These are phyloP conservation scores for Hyaloscypha finlandica DNA, from an alignment of 495 filamentous ascomycete species.

Conservation along the genomic window DNA sequence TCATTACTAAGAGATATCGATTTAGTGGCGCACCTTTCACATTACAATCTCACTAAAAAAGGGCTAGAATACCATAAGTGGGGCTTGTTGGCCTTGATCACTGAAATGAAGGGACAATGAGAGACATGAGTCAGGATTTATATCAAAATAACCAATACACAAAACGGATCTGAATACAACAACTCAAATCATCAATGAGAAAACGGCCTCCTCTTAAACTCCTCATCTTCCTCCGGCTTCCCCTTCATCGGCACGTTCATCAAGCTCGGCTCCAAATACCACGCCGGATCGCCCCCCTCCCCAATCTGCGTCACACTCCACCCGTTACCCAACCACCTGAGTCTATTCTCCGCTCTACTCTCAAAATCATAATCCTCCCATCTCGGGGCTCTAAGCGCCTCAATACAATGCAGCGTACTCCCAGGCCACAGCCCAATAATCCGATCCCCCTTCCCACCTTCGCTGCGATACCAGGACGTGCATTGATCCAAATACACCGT, in stretches of 20 bases:
- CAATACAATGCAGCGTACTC: slow-evolving; percentile 57
- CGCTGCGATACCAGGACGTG: slow-evolving; percentile 63
- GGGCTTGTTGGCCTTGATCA: too few species aligned
- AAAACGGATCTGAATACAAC: background rate
- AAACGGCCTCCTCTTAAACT: slow-evolving; percentile 46
- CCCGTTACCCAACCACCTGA: slow-evolving; percentile 55
- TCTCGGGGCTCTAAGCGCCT: slow-evolving; percentile 58
- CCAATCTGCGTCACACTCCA: slow-evolving; percentile 45
- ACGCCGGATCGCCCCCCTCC: slow-evolving; percentile 45
- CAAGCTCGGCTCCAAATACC: slow-evolving; percentile 50
- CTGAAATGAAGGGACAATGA: too few species aligned
- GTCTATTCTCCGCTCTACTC: slow-evolving; percentile 32
- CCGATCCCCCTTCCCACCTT: slow-evolving; percentile 56
- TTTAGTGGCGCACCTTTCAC: too few species aligned
- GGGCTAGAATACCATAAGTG: too few species aligned
- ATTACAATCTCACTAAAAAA: too few species aligned
- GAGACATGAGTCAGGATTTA: background rate
- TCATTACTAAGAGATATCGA: too few species aligned
- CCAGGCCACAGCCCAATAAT: slow-evolving; percentile 71
- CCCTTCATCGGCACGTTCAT: slow-evolving; percentile 42
- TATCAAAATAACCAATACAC: background rate
- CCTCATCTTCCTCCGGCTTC: slow-evolving; percentile 46
- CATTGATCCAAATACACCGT: slow-evolving; percentile 68
- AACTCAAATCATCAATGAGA: slow-evolving; percentile 38
- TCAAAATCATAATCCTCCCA: slow-evolving; percentile 77